These are phyloP conservation scores for Pseudocercospora fuligena DNA, from an alignment of 2,329 filamentous ascomycete genomes.

Conservation along the genomic window DNA sequence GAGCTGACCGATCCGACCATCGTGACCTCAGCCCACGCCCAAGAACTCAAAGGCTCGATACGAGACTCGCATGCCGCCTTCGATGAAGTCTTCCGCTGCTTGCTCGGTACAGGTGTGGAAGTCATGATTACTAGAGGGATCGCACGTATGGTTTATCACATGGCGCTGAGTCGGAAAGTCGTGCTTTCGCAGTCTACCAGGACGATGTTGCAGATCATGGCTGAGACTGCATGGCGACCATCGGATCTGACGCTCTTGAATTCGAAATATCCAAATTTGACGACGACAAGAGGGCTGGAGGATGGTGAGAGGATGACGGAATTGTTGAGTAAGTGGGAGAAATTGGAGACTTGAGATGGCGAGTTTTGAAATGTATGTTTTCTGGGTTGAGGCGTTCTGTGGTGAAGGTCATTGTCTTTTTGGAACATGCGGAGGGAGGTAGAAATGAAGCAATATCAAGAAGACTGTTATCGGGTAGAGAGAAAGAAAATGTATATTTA, in stretches of 20 bases:
- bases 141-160: conserved; percentile 25
- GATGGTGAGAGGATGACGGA: too few species aligned
- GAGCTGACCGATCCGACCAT: conserved; percentile 6
- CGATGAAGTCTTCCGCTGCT: conserved; percentile 26
- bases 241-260: conserved; percentile 18
- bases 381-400: too few species aligned
- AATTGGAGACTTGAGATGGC: too few species aligned
- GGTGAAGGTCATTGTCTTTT: too few species aligned
- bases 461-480: too few species aligned
- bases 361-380: too few species aligned
- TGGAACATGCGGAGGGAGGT: too few species aligned
- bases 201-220: conserved; percentile 23
- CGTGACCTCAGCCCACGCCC: background rate
- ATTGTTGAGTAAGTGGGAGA: too few species aligned
- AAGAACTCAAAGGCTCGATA: background rate
- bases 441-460: too few species aligned
- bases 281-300: too few species aligned
- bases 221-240: conserved; percentile 24
- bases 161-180: conserved; percentile 18
- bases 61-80: conserved; percentile 12
- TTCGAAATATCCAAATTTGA: conserved; percentile 18
- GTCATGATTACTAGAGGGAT: conserved; percentile 21
- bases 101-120: conserved; percentile 22
- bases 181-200: background rate
- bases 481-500: too few species aligned